phyloP scores from a whole-genome alignment of 202 grass and related monocot species.

The Carex sylvatica region DNA sequence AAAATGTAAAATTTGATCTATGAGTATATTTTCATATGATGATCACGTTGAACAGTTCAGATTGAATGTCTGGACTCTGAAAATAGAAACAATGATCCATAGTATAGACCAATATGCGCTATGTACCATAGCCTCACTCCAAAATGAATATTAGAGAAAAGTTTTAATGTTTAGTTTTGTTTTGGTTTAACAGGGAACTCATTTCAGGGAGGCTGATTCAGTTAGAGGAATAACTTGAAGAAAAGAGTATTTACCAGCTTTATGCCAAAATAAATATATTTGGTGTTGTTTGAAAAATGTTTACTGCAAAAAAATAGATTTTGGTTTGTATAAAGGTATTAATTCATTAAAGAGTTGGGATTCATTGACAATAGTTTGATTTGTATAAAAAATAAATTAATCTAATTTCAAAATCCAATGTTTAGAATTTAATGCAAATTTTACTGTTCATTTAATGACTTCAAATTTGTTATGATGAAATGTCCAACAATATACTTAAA shows the following conservation, averaged over 20 bases:
- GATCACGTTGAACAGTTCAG: no score
- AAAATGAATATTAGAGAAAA: neutral
- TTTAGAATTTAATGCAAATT: no score
- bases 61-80: no score
- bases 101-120: no score
- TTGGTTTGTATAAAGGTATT: neutral
- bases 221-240: conserved; percentile 31
- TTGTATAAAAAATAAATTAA: neutral
- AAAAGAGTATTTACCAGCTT: neutral
- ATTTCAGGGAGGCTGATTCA: conserved; percentile 35
- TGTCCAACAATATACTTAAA: no score
- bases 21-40: no score
- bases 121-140: neutral
- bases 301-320: neutral
- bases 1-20: no score
- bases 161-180: neutral
- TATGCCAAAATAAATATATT: neutral
- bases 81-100: no score
- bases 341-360: neutral
- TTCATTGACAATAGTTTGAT: no score
- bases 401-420: neutral
- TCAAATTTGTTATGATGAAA: no score
- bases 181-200: conserved; percentile 36
- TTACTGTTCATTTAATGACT: no score
- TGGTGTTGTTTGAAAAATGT: neutral